Evolutionary conservation across 2,329 filamentous ascomycete species (phyloP), one percentile per base, ranked within the genome.

Genomic region (Pezicula neosporulosa): DNA sequence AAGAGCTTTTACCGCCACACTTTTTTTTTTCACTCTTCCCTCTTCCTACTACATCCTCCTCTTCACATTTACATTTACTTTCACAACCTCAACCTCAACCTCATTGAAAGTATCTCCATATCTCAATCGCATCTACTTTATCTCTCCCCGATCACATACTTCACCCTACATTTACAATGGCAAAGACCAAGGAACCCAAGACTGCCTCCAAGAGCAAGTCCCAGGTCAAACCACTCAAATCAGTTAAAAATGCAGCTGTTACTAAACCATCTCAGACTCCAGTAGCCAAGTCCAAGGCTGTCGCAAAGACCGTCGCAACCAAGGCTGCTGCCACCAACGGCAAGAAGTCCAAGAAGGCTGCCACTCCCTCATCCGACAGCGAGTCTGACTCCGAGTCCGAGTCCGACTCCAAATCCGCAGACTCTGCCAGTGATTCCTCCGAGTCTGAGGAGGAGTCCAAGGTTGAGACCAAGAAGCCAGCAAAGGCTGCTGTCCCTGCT

Each of bases 281-380:
- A 66, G 86, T 83, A 72, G 72, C 77, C 55, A 87, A 87, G 76
- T 78, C 82, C 63, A 87, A 87, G 77, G 77, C 83, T 58, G 67
- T 81, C 51, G 83, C 83, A 62, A 87, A 88, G 78, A 74, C 77
- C 54, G 66, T 30, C 10, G 8, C 72, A 43, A 73, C 78, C 52
- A 72, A 68, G 45, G 67, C 66, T 36, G 69, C 67, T 38, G 69
- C 67, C 37, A 65, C 64, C 60, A 72, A 56, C 30, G 50, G 58
- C 50, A 63, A 73, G 64, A 74, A 75, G 61, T 66, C 68, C 42
- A 77, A 80, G 74, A 78, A 78, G 71, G 65, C 67, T 16, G 63
- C 72, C 44, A 68, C 71, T 39, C 72, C 58, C 65, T 70, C 72
- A 47, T 68, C 67, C 21, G 72, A 73, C 49, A 66, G 62, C 45